Percentiles rank a stretch among this genome's conserved stretches.
phyloP scores from a whole-genome alignment of 2,329 filamentous ascomycete genomes.

The Talaromyces sp. region DNA sequence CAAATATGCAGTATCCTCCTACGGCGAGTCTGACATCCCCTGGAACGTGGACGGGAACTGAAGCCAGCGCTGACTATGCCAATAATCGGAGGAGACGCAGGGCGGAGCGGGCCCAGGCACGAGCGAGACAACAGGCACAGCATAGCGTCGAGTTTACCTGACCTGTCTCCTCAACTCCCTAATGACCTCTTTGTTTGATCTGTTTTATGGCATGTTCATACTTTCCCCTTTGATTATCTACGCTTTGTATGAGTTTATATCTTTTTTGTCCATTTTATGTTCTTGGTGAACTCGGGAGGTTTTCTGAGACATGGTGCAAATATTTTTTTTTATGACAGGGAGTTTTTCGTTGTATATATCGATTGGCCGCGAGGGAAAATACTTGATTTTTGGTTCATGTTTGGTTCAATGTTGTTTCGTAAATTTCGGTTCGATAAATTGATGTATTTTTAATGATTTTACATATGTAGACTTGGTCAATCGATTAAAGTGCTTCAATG shows the following conservation, averaged over 20 bases:
- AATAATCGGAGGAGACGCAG: conserved; percentile 49
- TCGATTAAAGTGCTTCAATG: background rate
- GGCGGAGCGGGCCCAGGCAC: conserved; percentile 45
- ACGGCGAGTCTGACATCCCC: conserved; percentile 38
- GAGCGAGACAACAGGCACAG: conserved; percentile 39
- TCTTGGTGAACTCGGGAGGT: background rate
- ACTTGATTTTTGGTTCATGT: background rate
- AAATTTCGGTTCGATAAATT: background rate
- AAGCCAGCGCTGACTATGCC: conserved; percentile 47
- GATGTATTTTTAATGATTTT: background rate
- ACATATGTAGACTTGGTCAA: background rate
- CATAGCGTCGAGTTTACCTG: conserved; percentile 47
- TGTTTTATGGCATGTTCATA: background rate
- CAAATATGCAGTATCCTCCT: conserved; percentile 18
- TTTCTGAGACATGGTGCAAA: background rate
- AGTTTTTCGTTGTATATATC: conserved; percentile 1
- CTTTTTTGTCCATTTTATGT: background rate
- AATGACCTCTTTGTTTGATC: background rate
- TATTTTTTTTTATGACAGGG: background rate
- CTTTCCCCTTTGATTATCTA: background rate
- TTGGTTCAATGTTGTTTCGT: background rate
- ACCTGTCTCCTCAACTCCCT: conserved; percentile 7
- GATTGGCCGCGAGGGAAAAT: background rate
- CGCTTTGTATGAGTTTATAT: background rate
- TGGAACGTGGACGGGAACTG: conserved; percentile 42